Evolutionary conservation across 2,329 filamentous ascomycete genomes (phyloP), one percentile per base, ranked within the genome.

Genomic region (Diaporthe sp.): DNA sequence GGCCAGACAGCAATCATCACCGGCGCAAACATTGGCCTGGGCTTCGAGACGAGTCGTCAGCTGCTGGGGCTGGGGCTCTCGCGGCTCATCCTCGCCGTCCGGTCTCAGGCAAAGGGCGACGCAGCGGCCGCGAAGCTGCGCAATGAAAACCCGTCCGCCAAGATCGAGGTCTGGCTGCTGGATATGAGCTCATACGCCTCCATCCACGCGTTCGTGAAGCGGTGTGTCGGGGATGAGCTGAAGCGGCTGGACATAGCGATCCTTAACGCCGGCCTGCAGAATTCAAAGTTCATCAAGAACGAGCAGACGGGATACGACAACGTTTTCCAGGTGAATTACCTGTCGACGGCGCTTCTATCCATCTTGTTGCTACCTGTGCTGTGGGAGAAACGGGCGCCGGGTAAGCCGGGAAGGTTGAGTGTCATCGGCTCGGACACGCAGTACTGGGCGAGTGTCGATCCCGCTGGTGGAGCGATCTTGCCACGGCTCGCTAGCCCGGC

Each of bases 51-150:
- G 3, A 22, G 73, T 12, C 75, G 75, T 9, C 77, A 78, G 71
- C 69, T 78, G 12, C 74, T 78, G 3, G 22, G 42, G 1, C 75
- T 78, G 1, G 71, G 74, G 13, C 67, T 76, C 8, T 35, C 42
- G 0, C 74, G 69, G 30, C 72, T 78, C n/a, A 70, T 78, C 64
- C 73, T 78, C n/a, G 71, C 71, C 13, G 76, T 76, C 9, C 77
- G 77, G 4, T 74, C 74, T 22, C 66, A 58, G 30, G 66, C 40
- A 15, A 76, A 74, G 35, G 76, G 75, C 17, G 58, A 69, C 25
- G 74, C 74, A 2, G 76, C 76, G 6, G 76, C 74, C 4, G 40
- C 47, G 5, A 52, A 25, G 35, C 67, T 78, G 42, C 77, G 75
- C 17, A 55, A 35, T 19, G 55, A 71, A 30, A 33, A 69, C 61